Conservation (phyloP, 257 asterid genomes). For the Primulina huaijiensis region DNA sequence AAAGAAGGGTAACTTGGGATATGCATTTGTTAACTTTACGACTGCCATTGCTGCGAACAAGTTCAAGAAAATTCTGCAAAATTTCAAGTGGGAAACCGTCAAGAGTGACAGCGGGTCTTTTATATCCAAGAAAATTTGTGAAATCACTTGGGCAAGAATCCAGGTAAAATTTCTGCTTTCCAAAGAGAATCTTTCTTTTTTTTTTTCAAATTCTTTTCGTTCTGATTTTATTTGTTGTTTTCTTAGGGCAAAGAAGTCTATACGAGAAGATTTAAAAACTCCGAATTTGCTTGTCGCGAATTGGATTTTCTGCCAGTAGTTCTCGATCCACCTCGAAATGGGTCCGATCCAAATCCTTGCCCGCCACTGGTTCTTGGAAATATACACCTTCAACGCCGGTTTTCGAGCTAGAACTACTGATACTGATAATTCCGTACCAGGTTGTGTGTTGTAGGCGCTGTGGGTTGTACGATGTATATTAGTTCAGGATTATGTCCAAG, state of each 20-base stretch:
- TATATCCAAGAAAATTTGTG: conserved; percentile 35
- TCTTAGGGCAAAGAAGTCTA: conserved; percentile 33
- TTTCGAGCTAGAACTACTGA: neutral
- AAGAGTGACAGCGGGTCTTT: neutral
- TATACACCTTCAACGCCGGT: neutral
- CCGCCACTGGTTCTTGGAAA: conserved; percentile 35
- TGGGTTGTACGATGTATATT: neutral
- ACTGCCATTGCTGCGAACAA: conserved; percentile 23
- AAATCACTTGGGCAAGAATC: conserved; percentile 45
- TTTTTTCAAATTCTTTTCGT: neutral
- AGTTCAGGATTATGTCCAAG: neutral
- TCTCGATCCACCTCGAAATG: conserved; percentile 42
- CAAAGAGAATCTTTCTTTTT: too few relatives aligned
- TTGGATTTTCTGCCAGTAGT: conserved; percentile 41
- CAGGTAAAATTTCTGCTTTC: conserved; percentile 34
- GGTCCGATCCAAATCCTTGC: conserved; percentile 29
- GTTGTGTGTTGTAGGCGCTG: neutral
- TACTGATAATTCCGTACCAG: neutral
- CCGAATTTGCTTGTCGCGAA: conserved; percentile 19
- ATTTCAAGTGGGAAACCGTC: conserved; percentile 31
- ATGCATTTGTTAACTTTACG: conserved; percentile 55
- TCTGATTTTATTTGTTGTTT: too few relatives aligned
- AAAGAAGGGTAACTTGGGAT: conserved; percentile 38
- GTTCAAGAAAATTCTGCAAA: conserved; percentile 23
- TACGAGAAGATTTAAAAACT: conserved; percentile 13